Conservation (phyloP, 2,329 filamentous ascomycete species). For the Botrytis sinoallii region DNA sequence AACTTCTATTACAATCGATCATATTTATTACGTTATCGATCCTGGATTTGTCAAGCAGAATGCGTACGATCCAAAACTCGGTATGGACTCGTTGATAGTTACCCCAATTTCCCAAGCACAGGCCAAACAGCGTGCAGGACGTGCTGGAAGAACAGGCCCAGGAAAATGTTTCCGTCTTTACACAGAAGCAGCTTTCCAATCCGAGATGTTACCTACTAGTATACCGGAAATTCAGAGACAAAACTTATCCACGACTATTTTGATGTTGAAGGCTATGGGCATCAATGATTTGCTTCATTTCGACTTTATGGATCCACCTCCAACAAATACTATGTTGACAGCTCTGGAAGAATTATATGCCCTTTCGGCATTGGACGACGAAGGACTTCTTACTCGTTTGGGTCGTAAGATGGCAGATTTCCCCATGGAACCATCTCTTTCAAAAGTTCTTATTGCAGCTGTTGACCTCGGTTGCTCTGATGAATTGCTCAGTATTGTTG, state of each 20-base stretch:
- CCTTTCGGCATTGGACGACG: conserved; percentile 86
- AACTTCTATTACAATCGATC: conserved; percentile 95
- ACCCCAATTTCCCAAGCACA: conserved; percentile 97
- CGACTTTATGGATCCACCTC: conserved; percentile 98
- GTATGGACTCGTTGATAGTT: conserved; percentile 95
- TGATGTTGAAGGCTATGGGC: conserved; percentile 98
- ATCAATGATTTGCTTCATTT: conserved; percentile 97
- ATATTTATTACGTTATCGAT: conserved; percentile 96
- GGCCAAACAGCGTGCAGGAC: conserved; percentile 88
- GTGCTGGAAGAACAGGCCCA: conserved; percentile 89
- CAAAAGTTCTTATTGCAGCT: conserved; percentile 84
- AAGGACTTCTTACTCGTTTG: conserved; percentile 85
- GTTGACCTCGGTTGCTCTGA: conserved; percentile 88
- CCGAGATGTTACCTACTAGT: conserved; percentile 93
- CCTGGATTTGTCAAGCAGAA: conserved; percentile 98
- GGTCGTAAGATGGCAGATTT: conserved; percentile 98
- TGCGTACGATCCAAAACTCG: conserved; percentile 92
- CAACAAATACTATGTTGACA: conserved; percentile 95
- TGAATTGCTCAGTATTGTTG: conserved; percentile 89
- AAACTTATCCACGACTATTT: conserved; percentile 86
- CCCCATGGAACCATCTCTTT: conserved; percentile 90
- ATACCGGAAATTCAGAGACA: conserved; percentile 96
- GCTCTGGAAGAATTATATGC: conserved; percentile 94
- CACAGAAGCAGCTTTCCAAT: conserved; percentile 91
- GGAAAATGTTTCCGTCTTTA: conserved; percentile 96